Conservation (phyloP, 208 protist species). For the Acanthamoeba lugdunensis region DNA sequence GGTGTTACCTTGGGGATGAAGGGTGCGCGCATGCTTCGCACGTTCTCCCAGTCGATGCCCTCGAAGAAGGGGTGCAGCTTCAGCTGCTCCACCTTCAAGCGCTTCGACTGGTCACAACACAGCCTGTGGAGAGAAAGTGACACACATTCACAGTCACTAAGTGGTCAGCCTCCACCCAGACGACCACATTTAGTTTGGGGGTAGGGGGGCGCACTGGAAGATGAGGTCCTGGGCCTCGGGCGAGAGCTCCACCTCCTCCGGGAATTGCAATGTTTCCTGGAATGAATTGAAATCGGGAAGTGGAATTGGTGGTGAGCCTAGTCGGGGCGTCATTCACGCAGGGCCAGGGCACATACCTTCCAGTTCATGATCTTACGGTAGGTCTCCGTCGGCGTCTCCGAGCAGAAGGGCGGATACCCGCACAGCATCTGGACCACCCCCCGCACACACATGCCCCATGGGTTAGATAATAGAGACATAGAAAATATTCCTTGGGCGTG, state of each 20-base stretch:
- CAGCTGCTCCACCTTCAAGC: constrained; percentile 55
- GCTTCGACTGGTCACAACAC: constrained; percentile 59
- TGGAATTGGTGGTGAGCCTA: too few relatives aligned
- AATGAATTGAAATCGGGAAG: background rate
- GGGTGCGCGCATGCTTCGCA: constrained; percentile 11
- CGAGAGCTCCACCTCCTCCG: constrained; percentile 48
- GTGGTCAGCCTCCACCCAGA: too few relatives aligned
- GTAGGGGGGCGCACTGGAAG: background rate
- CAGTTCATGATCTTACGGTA: constrained; percentile 73
- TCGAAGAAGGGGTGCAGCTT: constrained; percentile 68
- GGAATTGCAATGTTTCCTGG: constrained; percentile 63
- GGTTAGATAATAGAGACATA: background rate
- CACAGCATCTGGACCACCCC: constrained; percentile 33
- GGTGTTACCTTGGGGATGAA: constrained; percentile 56
- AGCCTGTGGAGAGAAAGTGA: background rate
- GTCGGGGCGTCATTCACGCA: too few relatives aligned
- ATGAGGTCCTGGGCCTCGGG: constrained; percentile 68
- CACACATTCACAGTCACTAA: too few relatives aligned
- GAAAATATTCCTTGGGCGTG: background rate
- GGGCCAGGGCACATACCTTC: background rate
- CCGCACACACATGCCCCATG: background rate
- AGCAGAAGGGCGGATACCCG: constrained; percentile 65
- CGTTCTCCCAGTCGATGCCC: constrained; percentile 63
- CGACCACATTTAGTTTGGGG: too few relatives aligned
- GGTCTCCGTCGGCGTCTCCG: constrained; percentile 66